These are phyloP conservation scores for Rhizopogon sp. DNA, from an alignment of 768 basidiomycete genomes.

Conservation along the genomic window DNA sequence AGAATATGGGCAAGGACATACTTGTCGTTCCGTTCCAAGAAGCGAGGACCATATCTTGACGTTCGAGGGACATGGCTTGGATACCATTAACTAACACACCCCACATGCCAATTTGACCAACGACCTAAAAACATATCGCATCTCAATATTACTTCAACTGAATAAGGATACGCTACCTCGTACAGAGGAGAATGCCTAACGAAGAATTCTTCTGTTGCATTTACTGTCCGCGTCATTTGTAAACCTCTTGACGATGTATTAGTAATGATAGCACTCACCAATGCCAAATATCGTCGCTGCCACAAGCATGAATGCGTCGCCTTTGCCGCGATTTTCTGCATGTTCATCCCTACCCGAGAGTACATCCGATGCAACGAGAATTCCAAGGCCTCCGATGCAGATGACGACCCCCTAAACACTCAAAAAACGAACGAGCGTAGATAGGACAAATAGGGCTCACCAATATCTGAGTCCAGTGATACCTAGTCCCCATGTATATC, in stretches of 20 bases:
- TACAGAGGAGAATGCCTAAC: slow-evolving; percentile 71
- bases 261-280: slow-evolving; percentile 38
- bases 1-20: slow-evolving; percentile 22
- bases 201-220: slow-evolving; percentile 81
- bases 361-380: slow-evolving; percentile 71
- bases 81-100: slow-evolving; percentile 68
- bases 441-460: slow-evolving; percentile 28
- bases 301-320: slow-evolving; percentile 79
- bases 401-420: slow-evolving; percentile 54
- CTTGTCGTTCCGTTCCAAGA: slow-evolving; percentile 66
- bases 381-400: slow-evolving; percentile 62
- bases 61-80: slow-evolving; percentile 66
- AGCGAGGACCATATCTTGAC: slow-evolving; percentile 50
- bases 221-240: slow-evolving; percentile 38
- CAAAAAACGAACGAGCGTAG: neutral
- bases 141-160: neutral
- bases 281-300: slow-evolving; percentile 78
- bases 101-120: slow-evolving; percentile 77
- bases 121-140: slow-evolving; percentile 35
- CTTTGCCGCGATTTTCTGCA: slow-evolving; percentile 57
- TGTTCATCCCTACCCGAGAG: slow-evolving; percentile 66
- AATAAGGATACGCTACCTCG: slow-evolving; percentile 35
- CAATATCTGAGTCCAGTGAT: slow-evolving; percentile 72
- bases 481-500: slow-evolving; percentile 65
- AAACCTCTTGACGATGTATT: neutral